A percentile compares a stretch with the other conserved stretches of the same genome.
These are phyloP conservation scores for Eleusine coracana DNA, from an alignment of 176 grass and related monocot genomes.

Conservation along the genomic window DNA sequence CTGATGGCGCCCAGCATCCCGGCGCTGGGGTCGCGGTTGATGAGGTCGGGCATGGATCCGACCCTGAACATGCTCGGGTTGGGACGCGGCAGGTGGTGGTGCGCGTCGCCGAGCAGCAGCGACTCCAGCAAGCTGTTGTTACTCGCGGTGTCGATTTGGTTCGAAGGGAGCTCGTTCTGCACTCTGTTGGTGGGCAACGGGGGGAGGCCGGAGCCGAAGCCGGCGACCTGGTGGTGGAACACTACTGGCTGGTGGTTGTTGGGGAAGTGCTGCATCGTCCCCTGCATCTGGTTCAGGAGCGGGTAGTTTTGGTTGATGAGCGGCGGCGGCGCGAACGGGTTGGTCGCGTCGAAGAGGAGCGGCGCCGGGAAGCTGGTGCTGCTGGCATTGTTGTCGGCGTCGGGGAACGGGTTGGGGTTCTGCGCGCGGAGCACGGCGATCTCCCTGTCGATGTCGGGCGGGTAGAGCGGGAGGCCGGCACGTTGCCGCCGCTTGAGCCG, in stretches of 20 bases:
- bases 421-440: conserved; percentile 33
- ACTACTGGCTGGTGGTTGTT: not conserved
- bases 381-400: not conserved
- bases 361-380: not conserved
- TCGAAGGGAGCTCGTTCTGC: conserved; percentile 50
- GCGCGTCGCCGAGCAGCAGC: conserved; percentile 39
- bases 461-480: conserved; percentile 60
- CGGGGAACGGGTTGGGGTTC: conserved; percentile 27
- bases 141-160: conserved; percentile 40
- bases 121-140: conserved; percentile 38
- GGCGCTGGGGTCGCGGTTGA: conserved; percentile 20
- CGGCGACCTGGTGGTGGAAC: conserved; percentile 28
- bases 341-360: conserved; percentile 33
- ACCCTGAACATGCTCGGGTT: conserved; percentile 29
- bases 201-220: not conserved
- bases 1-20: not conserved
- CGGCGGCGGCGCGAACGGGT: conserved; percentile 48
- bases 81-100: not conserved
- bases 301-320: conserved; percentile 47
- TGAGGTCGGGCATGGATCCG: conserved; percentile 53
- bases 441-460: conserved; percentile 62
- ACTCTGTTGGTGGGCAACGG: conserved; percentile 15
- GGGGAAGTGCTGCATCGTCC: conserved; percentile 25
- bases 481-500: conserved; percentile 75
- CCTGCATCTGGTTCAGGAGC: conserved; percentile 52